Conservation (phyloP, 1,139 yeast genomes). For the Geotrichum europaeum region DNA sequence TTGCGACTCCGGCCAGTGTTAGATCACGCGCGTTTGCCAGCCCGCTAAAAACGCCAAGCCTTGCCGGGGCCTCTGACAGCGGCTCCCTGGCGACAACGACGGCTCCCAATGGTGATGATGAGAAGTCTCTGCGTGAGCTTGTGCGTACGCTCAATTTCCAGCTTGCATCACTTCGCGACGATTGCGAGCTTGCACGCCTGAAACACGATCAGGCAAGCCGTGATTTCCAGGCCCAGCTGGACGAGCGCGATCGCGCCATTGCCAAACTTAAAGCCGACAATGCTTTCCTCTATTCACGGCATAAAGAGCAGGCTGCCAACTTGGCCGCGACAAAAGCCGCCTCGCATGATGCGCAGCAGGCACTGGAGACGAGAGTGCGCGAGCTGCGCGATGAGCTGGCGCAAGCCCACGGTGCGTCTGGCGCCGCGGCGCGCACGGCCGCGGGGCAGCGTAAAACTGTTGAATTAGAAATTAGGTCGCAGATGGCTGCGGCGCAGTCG, state of each 20-base stretch:
- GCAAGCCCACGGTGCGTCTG: constrained; percentile 18
- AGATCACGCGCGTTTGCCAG: not conserved
- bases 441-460: not conserved
- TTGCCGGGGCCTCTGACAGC: not conserved
- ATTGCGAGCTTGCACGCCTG: constrained; percentile 32
- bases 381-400: constrained; percentile 20
- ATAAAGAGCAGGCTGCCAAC: constrained; percentile 33
- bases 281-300: constrained; percentile 39
- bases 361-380: constrained; percentile 24
- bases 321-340: constrained; percentile 32
- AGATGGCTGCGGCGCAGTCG: constrained; percentile 23
- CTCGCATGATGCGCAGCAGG: constrained; percentile 23
- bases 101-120: not conserved
- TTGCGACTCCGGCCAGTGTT: not conserved
- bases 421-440: not conserved
- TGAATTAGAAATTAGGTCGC: constrained; percentile 11
- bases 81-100: not conserved
- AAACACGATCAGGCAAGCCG: constrained; percentile 33
- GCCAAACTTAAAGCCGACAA: constrained; percentile 38
- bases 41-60: constrained; percentile 1
- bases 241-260: constrained; percentile 32
- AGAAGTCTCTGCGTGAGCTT: constrained; percentile 18
- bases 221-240: constrained; percentile 31
- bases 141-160: constrained; percentile 33
- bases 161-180: constrained; percentile 30